Evolutionary conservation across 176 grass and related monocot species (phyloP).

Genomic region (Ensete glaucum): DNA sequence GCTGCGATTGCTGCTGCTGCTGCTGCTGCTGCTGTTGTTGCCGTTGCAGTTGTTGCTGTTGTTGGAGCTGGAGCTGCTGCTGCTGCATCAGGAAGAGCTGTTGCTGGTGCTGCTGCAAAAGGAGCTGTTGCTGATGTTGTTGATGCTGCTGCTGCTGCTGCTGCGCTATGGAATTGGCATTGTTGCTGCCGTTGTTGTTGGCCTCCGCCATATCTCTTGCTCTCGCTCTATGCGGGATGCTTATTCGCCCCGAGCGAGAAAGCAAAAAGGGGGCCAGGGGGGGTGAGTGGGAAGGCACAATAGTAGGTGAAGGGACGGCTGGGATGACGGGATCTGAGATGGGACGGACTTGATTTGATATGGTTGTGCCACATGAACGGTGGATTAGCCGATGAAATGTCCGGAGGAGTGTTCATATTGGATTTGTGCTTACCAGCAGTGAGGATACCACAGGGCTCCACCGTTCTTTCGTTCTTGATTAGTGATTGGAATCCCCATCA

Average conservation of each 20-base stretch:
- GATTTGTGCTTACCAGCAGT: too few relatives aligned
- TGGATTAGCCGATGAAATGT: too few relatives aligned
- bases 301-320: not conserved
- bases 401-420: too few relatives aligned
- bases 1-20: slow-evolving; percentile 25
- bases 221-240: not conserved
- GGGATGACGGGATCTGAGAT: not conserved
- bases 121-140: slow-evolving; percentile 28
- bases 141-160: slow-evolving; percentile 28
- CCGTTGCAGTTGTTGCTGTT: slow-evolving; percentile 22
- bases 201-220: not conserved
- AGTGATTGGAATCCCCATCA: too few relatives aligned
- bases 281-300: not conserved
- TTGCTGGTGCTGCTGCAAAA: slow-evolving; percentile 42
- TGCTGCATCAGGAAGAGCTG: slow-evolving; percentile 53
- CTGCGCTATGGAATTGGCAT: not conserved
- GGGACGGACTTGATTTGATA: not conserved
- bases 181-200: not conserved
- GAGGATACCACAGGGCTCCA: too few relatives aligned
- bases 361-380: too few relatives aligned
- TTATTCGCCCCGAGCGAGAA: not conserved
- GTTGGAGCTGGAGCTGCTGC: slow-evolving; percentile 29
- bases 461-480: too few relatives aligned
- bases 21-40: not conserved
- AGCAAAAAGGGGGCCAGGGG: not conserved